Conservation (phyloP, 371 early-diverging fungal species). For the Mortierella sp. region DNA sequence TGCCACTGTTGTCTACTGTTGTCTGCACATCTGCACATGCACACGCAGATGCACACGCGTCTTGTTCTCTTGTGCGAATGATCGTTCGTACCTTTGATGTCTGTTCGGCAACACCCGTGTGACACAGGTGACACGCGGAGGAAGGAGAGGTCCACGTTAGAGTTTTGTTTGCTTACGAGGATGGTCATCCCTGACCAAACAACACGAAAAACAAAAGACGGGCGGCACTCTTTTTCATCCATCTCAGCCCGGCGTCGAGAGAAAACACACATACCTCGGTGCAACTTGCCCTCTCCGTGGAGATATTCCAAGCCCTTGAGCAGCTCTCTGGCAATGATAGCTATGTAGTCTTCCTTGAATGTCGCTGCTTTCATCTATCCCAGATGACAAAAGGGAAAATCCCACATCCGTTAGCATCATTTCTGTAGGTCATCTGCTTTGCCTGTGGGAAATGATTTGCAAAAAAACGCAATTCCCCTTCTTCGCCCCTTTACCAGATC, state of each 20-base stretch:
- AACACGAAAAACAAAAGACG: not conserved
- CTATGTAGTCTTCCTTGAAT: slow-evolving; percentile 90
- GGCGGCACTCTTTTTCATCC: too few species aligned
- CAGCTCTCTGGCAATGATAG: slow-evolving; percentile 91
- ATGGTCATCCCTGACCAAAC: not conserved
- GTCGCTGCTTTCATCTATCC: slow-evolving; percentile 81
- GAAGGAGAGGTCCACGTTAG: slow-evolving; percentile 6
- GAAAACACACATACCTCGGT: slow-evolving; percentile 91
- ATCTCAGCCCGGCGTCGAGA: too few species aligned
- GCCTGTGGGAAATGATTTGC: not conserved
- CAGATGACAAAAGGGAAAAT: too few species aligned
- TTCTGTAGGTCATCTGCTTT: too few species aligned
- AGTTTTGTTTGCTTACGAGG: slow-evolving; percentile 13
- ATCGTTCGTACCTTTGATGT: slow-evolving; percentile 37
- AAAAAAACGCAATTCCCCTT: too few species aligned
- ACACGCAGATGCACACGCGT: too few species aligned
- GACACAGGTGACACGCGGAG: slow-evolving; percentile 19
- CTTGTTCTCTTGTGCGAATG: not conserved
- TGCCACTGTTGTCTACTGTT: too few species aligned
- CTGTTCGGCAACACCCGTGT: slow-evolving; percentile 5
- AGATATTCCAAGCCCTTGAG: slow-evolving; percentile 94
- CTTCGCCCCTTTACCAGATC: slow-evolving; percentile 72
- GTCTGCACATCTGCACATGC: too few species aligned
- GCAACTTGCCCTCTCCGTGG: slow-evolving; percentile 93
- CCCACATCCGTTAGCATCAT: too few species aligned